Conservation (phyloP, 495 filamentous ascomycete genomes). For the Trichoderma asperelloides region DNA sequence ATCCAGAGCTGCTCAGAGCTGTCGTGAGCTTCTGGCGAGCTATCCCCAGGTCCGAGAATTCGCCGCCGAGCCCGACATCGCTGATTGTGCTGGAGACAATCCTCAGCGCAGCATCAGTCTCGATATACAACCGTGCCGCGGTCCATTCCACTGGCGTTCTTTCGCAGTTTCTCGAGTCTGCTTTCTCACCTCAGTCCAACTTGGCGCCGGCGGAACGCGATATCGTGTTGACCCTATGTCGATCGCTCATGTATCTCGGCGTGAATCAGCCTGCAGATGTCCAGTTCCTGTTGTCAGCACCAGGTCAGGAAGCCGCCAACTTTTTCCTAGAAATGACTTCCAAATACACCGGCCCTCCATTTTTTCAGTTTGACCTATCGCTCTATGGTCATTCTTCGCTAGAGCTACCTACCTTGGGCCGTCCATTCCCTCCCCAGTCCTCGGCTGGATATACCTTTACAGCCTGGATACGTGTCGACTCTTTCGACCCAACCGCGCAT, state of each 20-base stretch:
- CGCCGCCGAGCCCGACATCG: slow-evolving; percentile 40
- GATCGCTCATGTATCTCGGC: slow-evolving; percentile 55
- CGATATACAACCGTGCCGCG: slow-evolving; percentile 64
- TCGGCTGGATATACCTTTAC: slow-evolving; percentile 78
- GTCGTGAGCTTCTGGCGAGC: slow-evolving; percentile 59
- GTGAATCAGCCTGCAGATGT: slow-evolving; percentile 71
- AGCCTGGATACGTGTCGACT: slow-evolving; percentile 78
- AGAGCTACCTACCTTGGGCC: slow-evolving; percentile 73
- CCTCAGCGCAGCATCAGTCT: slow-evolving; percentile 43
- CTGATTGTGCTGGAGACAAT: slow-evolving; percentile 51
- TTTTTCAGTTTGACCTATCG: slow-evolving; percentile 90
- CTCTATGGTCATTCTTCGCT: slow-evolving; percentile 79
- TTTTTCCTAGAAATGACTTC: slow-evolving; percentile 69
- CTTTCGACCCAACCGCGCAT: slow-evolving; percentile 75
- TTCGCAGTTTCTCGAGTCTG: slow-evolving; percentile 57
- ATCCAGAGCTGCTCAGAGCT: slow-evolving; percentile 55
- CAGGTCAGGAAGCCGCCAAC: slow-evolving; percentile 51
- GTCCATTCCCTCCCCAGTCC: slow-evolving; percentile 66
- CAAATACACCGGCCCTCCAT: slow-evolving; percentile 64
- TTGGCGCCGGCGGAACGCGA: slow-evolving; percentile 43
- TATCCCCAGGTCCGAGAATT: slow-evolving; percentile 36
- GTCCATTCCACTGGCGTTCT: slow-evolving; percentile 72
- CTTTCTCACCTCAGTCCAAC: slow-evolving; percentile 44
- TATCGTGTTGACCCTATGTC: slow-evolving; percentile 51
- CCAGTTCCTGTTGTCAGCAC: slow-evolving; percentile 59